Base-by-base conservation (phyloP, 768 basidiomycete species). In the Hypsizygus marmoreus region DNA sequence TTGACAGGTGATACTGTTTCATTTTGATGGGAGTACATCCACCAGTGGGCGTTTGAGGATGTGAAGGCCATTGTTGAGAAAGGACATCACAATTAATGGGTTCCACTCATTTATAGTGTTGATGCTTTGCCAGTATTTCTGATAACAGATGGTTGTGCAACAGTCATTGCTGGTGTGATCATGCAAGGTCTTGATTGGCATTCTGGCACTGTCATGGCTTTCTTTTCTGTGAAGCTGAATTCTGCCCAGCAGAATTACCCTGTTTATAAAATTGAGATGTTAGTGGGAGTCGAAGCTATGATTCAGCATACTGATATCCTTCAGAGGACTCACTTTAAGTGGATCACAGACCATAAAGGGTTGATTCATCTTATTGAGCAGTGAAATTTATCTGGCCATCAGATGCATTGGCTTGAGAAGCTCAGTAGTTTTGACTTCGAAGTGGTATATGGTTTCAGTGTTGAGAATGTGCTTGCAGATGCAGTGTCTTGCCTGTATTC, bases 121-220 rank as follows among this genome's bases (percentile, higher is more conserved):
- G 40, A 43, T 14, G 31, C 45, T 0, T 31, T 25, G 17, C 48
- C 45, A 10, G 53, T 63, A 10, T 55, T 43, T 20, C 13, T 63
- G 14, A 47, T 57, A 6, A 58, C 43, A 0, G 53, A 63, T 42
- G 57, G 57, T 9, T 59, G 51, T 14, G 38, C 39, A n/a, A 54
- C 46, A 8, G 54, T 61, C 8, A 45, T 49, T 14, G 25, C 52
- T 14, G 52, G 48, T 10, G 20, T 49, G 6, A 38, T 53, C 13
- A 34, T 19, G 13, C 51, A 53, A 34, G 51, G 51, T 11, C n/a
- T 23, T 9, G 43, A 49, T 39, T 61, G 60, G 53, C 56, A 61
- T 23, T 31, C 36, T 0, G 50, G 63, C 8, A 43, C 57, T 6
- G 65, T 68, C 2, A 64, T 60, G 43, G 40, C 58, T 45, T 51